Percentiles rank a stretch among this genome's conserved stretches.
Conservation (phyloP, 2,329 filamentous ascomycete species). For the Pyricularia pennisetigena region DNA sequence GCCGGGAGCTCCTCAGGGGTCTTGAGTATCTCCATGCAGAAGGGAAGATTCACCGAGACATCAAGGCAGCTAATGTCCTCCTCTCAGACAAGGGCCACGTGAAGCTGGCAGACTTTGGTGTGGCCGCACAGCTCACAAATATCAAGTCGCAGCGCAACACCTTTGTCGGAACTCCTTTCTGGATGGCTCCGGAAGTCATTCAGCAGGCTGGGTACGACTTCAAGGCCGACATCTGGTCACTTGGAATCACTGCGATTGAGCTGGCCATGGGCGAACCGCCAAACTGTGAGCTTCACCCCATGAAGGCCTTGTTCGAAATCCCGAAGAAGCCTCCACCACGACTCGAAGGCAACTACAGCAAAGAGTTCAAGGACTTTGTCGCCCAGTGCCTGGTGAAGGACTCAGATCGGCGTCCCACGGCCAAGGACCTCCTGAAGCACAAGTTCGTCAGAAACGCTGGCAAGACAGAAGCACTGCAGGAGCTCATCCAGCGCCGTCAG, state of each 20-base stretch:
- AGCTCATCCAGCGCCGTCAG: slow-evolving; percentile 74
- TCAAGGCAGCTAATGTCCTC: slow-evolving; percentile 94
- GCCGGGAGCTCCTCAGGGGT: slow-evolving; percentile 79
- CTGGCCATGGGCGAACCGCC: slow-evolving; percentile 85
- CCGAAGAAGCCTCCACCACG: slow-evolving; percentile 79
- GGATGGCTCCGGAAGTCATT: slow-evolving; percentile 95
- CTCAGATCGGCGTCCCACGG: slow-evolving; percentile 71
- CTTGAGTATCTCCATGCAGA: slow-evolving; percentile 90
- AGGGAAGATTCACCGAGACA: slow-evolving; percentile 92
- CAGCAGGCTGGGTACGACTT: slow-evolving; percentile 76
- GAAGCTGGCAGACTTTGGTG: slow-evolving; percentile 94
- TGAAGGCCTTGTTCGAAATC: slow-evolving; percentile 89
- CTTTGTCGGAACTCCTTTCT: slow-evolving; percentile 94
- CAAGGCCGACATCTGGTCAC: slow-evolving; percentile 88
- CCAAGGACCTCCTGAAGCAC: slow-evolving; percentile 80
- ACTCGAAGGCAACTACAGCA: slow-evolving; percentile 77
- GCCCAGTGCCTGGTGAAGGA: slow-evolving; percentile 88
- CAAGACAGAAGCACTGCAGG: slow-evolving; percentile 78
- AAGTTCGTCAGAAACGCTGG: slow-evolving; percentile 81
- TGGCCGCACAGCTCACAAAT: slow-evolving; percentile 91
- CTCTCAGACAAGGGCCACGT: slow-evolving; percentile 85
- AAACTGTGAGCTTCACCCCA: slow-evolving; percentile 74
- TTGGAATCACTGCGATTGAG: slow-evolving; percentile 88
- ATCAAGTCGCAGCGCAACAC: slow-evolving; percentile 97
- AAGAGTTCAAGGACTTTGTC: slow-evolving; percentile 90